These are phyloP conservation scores for Dittrichia graveolens DNA, from an alignment of 129 eudicot genomes.

Conservation along the genomic window DNA sequence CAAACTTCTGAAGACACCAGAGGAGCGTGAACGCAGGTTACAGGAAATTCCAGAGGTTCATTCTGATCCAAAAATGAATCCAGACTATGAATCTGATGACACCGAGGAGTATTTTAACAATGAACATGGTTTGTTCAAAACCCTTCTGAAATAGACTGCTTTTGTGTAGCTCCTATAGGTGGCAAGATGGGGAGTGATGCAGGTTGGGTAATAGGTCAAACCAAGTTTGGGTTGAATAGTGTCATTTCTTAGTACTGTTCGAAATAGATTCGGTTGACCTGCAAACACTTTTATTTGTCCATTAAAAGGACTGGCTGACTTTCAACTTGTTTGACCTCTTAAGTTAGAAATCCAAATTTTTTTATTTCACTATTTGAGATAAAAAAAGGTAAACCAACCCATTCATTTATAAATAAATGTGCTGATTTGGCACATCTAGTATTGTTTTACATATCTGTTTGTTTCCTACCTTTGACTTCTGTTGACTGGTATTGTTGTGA, in stretches of 20 bases:
- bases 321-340: no score
- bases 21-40: conserved; percentile 85
- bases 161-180: not conserved
- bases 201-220: not conserved
- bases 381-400: no score
- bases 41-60: conserved; percentile 78
- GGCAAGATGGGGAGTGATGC: no score
- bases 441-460: conserved; percentile 11
- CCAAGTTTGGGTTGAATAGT: not conserved
- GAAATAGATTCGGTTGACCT: not conserved
- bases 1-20: conserved; percentile 77
- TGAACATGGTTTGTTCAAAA: conserved; percentile 56
- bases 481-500: conserved; percentile 10
- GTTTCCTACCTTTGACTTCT: not conserved
- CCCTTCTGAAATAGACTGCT: conserved; percentile 5
- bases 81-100: conserved; percentile 80
- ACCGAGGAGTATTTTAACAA: conserved; percentile 44
- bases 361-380: no score
- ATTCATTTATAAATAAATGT: no score
- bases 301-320: no score
- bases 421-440: no score
- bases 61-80: conserved; percentile 91
- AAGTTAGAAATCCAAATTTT: no score
- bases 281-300: no score
- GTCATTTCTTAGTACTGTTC: no score